Percentiles rank a stretch among this genome's conserved stretches.
These are phyloP conservation scores for Cucumis melo DNA, from an alignment of 306 rosid genomes.

Conservation along the genomic window DNA sequence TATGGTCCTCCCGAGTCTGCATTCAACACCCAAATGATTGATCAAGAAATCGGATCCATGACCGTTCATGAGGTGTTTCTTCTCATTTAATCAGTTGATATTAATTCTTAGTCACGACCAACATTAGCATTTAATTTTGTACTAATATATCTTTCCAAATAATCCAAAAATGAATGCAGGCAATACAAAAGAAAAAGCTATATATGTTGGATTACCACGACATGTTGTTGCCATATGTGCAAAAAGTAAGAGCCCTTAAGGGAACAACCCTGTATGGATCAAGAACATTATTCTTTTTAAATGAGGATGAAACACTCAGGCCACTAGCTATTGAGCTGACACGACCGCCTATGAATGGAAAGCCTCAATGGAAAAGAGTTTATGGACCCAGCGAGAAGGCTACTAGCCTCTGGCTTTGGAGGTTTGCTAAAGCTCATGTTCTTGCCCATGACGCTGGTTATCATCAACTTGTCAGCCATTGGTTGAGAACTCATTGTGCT, in stretches of 20 bases:
- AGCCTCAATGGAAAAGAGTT: slow-evolving; percentile 60
- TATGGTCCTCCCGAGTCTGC: slow-evolving; percentile 28
- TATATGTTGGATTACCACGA: slow-evolving; percentile 74
- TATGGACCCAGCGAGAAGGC: slow-evolving; percentile 40
- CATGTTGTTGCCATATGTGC: slow-evolving; percentile 44
- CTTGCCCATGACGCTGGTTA: slow-evolving; percentile 69
- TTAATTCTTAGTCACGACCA: neutral
- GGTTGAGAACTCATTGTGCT: slow-evolving; percentile 68
- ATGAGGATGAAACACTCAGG: slow-evolving; percentile 30
- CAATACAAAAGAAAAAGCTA: slow-evolving; percentile 42
- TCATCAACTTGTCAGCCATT: slow-evolving; percentile 76
- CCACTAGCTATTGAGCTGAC: slow-evolving; percentile 63
- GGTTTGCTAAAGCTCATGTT: slow-evolving; percentile 72
- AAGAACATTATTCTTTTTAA: slow-evolving; percentile 53
- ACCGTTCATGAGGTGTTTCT: slow-evolving; percentile 14
- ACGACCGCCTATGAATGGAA: slow-evolving; percentile 52
- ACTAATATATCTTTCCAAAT: neutral
- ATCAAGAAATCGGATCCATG: slow-evolving; percentile 22
- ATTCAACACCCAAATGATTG: slow-evolving; percentile 17
- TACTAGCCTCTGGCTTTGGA: slow-evolving; percentile 78
- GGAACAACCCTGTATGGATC: slow-evolving; percentile 73
- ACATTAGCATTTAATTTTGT: too few relatives aligned
- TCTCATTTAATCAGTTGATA: neutral
- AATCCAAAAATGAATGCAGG: slow-evolving; percentile 23
- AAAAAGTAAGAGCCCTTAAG: slow-evolving; percentile 31